These are phyloP conservation scores for Coemansia sp. DNA, from an alignment of 192 early-diverging fungal genomes.

Conservation along the genomic window DNA sequence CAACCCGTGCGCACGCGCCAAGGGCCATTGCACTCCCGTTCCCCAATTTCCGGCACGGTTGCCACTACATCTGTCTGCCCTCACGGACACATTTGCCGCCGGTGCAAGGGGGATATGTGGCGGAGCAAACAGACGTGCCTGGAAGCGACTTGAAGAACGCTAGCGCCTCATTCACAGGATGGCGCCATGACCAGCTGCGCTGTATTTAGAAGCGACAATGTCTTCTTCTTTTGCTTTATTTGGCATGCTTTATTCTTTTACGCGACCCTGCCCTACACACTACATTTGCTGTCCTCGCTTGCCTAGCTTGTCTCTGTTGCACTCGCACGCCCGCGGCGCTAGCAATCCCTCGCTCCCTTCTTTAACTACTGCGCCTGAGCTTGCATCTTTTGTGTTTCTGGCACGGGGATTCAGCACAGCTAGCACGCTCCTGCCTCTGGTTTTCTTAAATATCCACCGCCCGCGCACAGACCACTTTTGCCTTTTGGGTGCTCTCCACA, in stretches of 20 bases:
- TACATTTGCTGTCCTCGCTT: too few species aligned
- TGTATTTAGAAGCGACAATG: too few species aligned
- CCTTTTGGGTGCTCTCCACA: not conserved
- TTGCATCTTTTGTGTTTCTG: not conserved
- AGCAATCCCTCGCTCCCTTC: not conserved
- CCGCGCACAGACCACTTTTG: constrained; percentile 22
- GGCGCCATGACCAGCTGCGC: not conserved
- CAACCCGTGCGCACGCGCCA: too few species aligned
- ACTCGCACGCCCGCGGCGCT: not conserved
- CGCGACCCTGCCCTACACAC: too few species aligned
- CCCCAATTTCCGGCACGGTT: too few species aligned
- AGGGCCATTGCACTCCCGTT: too few species aligned
- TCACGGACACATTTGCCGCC: too few species aligned
- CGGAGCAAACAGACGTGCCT: too few species aligned
- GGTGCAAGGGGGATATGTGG: too few species aligned
- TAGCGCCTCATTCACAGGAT: not conserved
- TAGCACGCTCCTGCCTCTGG: not conserved
- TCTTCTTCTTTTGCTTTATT: not conserved
- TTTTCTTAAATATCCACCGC: not conserved
- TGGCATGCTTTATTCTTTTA: not conserved
- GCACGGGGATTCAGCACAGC: not conserved
- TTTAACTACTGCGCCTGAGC: not conserved
- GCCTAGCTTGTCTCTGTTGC: not conserved
- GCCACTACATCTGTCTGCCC: too few species aligned
- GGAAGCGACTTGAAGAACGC: not conserved